phyloP scores from a whole-genome alignment of 2,329 filamentous ascomycete species.

The Elsinoe necatrix region DNA sequence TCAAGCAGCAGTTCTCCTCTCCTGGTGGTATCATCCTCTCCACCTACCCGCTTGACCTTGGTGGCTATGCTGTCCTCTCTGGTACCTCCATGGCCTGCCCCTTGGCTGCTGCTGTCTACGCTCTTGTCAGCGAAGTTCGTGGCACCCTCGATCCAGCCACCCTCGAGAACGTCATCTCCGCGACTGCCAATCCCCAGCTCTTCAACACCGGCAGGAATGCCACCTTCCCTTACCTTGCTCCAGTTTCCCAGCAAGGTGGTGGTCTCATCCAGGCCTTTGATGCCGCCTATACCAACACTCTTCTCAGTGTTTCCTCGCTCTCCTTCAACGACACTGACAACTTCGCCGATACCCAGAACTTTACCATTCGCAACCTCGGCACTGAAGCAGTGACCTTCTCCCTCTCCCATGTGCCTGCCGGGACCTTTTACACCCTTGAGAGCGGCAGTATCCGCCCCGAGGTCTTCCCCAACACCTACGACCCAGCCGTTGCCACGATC shows the following conservation, averaged over 20 bases:
- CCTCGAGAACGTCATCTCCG: slow-evolving; percentile 24
- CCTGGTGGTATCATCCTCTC: slow-evolving; percentile 52
- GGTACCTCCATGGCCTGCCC: slow-evolving; percentile 56
- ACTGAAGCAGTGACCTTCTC: slow-evolving; percentile 43
- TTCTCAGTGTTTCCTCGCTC: slow-evolving; percentile 49
- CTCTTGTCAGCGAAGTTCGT: slow-evolving; percentile 26
- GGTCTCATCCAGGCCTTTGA: slow-evolving; percentile 54
- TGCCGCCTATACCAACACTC: slow-evolving; percentile 46
- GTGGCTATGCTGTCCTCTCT: slow-evolving; percentile 44
- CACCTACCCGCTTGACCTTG: slow-evolving; percentile 41
- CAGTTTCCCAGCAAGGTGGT: slow-evolving; percentile 52
- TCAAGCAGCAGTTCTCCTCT: slow-evolving; percentile 49
- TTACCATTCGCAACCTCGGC: slow-evolving; percentile 50
- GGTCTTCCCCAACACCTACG: slow-evolving; percentile 21
- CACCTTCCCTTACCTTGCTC: slow-evolving; percentile 30
- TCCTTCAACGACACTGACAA: slow-evolving; percentile 58
- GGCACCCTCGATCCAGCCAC: slow-evolving; percentile 24
- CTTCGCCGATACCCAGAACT: slow-evolving; percentile 42
- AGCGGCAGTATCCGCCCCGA: slow-evolving; percentile 18
- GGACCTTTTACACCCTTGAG: slow-evolving; percentile 46
- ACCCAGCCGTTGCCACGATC: slow-evolving; percentile 20
- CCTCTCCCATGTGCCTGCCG: slow-evolving; percentile 43
- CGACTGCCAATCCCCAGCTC: slow-evolving; percentile 22
- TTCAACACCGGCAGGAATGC: slow-evolving; percentile 25
- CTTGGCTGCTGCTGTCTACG: slow-evolving; percentile 43